Conservation (phyloP, 148 eudicot genomes). For the Bassia scoparia region DNA sequence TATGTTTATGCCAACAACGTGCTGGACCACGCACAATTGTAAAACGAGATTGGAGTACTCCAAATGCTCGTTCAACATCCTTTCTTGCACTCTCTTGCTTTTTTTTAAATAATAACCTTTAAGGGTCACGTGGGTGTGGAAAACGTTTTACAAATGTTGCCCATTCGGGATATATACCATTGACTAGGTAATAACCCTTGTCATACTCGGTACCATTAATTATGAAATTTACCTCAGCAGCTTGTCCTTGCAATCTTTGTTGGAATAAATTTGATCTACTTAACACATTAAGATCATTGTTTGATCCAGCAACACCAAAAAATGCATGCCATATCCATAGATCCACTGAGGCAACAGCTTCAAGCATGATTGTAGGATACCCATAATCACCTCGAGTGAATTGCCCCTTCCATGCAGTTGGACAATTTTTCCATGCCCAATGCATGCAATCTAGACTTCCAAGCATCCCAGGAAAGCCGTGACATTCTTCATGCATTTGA, state of each 20-base stretch:
- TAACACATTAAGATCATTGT: conserved; percentile 11
- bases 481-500: background rate
- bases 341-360: conserved; percentile 17
- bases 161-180: conserved; percentile 17
- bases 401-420: background rate
- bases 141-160: conserved; percentile 7
- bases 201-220: background rate
- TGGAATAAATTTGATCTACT: conserved; percentile 8
- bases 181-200: conserved; percentile 12
- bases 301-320: conserved; percentile 6
- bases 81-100: conserved; percentile 2
- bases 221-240: background rate
- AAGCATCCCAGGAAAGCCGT: conserved; percentile 16
- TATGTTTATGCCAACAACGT: background rate
- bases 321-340: conserved; percentile 25
- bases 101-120: background rate
- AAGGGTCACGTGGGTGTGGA: background rate
- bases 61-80: conserved; percentile 21
- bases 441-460: conserved; percentile 21
- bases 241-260: background rate
- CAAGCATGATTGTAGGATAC: background rate
- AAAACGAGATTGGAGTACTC: conserved; percentile 17
- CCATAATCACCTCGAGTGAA: background rate
- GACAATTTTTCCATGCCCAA: conserved; percentile 21
- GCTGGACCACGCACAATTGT: conserved; percentile 3